Percentiles rank a stretch among this genome's conserved stretches.
phyloP scores from a whole-genome alignment of 2,329 filamentous ascomycete species.

The Thyridium curvatum region DNA sequence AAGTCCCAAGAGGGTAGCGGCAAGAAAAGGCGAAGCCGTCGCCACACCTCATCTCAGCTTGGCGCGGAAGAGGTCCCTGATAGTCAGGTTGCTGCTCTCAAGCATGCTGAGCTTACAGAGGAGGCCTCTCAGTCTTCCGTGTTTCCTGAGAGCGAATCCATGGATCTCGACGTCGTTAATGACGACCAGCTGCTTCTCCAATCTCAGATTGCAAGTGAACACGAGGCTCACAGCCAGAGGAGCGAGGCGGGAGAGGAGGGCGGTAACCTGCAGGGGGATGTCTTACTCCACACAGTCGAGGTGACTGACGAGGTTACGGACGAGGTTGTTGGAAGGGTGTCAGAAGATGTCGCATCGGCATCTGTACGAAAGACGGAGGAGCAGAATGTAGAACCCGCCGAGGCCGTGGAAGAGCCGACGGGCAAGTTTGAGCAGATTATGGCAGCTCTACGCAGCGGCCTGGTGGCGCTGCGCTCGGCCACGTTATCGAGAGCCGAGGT shows the following conservation, averaged over 20 bases:
- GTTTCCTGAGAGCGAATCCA: constrained; percentile 1
- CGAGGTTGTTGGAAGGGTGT: too few species aligned
- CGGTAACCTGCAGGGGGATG: too few species aligned
- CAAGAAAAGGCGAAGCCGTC: constrained; percentile 16
- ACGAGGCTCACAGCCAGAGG: constrained; percentile 11
- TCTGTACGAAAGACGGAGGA: too few species aligned
- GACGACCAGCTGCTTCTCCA: constrained; percentile 21
- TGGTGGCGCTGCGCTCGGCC: constrained; percentile 53
- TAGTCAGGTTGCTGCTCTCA: constrained; percentile 11
- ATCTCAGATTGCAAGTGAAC: constrained; percentile 19
- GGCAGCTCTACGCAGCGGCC: constrained; percentile 43
- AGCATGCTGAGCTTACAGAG: too few species aligned
- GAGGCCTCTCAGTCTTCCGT: not conserved
- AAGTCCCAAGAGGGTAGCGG: constrained; percentile 11
- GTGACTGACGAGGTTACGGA: too few species aligned
- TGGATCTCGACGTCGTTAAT: constrained; percentile 8
- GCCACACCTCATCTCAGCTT: constrained; percentile 2
- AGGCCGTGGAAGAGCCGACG: constrained; percentile 20
- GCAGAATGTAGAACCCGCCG: constrained; percentile 5
- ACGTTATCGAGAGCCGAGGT: constrained; percentile 60
- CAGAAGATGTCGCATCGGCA: too few species aligned
- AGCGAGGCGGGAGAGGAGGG: constrained; percentile 2
- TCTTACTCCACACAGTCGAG: too few species aligned
- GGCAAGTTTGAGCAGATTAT: constrained; percentile 43
- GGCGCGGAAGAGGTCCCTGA: constrained; percentile 10